These are phyloP conservation scores for Solanum hybrid DNA, from an alignment of 305 asterid genomes.

Conservation along the genomic window DNA sequence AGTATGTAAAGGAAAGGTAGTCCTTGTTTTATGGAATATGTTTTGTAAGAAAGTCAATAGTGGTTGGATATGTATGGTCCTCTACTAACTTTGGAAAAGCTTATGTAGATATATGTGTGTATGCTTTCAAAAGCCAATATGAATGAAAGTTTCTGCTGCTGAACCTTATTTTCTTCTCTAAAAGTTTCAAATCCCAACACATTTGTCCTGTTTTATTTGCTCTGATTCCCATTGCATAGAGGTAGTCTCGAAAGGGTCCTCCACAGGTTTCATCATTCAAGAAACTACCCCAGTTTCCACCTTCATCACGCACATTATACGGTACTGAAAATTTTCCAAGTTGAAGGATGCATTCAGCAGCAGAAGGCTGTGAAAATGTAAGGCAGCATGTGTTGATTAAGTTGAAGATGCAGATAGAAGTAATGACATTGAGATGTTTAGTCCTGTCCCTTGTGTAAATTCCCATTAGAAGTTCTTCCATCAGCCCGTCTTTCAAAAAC, in stretches of 20 bases:
- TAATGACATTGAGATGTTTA: background rate
- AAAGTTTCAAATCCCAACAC: background rate
- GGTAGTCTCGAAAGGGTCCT: slow-evolving; percentile 21
- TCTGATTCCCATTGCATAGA: slow-evolving; percentile 31
- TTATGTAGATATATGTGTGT: no score
- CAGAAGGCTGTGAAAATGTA: background rate
- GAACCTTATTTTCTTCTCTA: no score
- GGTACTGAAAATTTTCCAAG: background rate
- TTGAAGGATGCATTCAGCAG: background rate
- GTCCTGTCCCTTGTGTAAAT: background rate
- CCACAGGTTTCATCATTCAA: slow-evolving; percentile 20
- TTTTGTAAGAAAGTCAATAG: no score
- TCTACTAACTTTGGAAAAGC: no score
- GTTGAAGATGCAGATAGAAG: background rate
- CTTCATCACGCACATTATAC: background rate
- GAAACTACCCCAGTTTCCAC: slow-evolving; percentile 43
- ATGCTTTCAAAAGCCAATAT: no score
- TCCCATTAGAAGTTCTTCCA: background rate
- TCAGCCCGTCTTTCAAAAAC: background rate
- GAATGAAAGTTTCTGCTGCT: no score
- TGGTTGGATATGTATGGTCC: no score
- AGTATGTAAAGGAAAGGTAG: no score
- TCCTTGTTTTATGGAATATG: no score
- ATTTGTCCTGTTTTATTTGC: slow-evolving; percentile 38
- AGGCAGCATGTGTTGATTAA: background rate